Percentiles rank a stretch among this genome's conserved stretches.
These are phyloP conservation scores for Penicillium psychrosexuale DNA, from an alignment of 2,329 filamentous ascomycete genomes.

Conservation along the genomic window DNA sequence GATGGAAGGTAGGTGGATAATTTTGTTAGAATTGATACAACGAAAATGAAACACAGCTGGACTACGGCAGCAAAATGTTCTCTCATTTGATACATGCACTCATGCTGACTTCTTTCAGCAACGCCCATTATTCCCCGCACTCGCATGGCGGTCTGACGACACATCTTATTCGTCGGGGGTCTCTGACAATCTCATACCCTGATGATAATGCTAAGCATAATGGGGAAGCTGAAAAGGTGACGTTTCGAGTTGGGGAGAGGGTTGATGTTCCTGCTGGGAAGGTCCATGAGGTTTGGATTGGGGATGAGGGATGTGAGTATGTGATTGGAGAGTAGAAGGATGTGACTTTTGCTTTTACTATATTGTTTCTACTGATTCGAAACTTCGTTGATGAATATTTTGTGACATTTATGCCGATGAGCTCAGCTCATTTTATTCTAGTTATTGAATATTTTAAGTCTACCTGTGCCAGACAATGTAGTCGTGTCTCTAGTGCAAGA, in stretches of 20 bases:
- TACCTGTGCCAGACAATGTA: background rate
- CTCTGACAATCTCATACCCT: conserved; percentile 58
- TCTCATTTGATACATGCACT: background rate
- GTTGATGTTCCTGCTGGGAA: conserved; percentile 57
- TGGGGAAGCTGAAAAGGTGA: conserved; percentile 48
- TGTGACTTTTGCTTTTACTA: background rate
- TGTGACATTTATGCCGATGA: background rate
- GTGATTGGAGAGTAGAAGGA: conserved; percentile 56
- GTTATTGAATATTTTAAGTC: background rate
- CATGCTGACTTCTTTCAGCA: conserved; percentile 35
- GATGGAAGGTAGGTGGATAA: conserved; percentile 52
- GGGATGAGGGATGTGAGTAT: conserved; percentile 57
- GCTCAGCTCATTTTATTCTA: conserved; percentile 2
- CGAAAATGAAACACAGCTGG: background rate
- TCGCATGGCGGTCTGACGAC: conserved; percentile 55
- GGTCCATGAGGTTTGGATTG: conserved; percentile 61
- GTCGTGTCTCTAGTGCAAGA: conserved; percentile 27
- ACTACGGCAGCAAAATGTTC: too few species aligned
- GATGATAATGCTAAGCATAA: conserved; percentile 42
- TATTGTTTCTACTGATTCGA: too few species aligned
- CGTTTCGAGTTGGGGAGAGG: conserved; percentile 53
- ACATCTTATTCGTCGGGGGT: conserved; percentile 57
- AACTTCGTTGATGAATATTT: too few species aligned
- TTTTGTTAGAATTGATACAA: too few species aligned
- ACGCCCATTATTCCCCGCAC: conserved; percentile 60